A percentile compares a stretch with the other conserved stretches of the same genome.
These are phyloP conservation scores for Iberis pinnata DNA, from an alignment of 345 rosid genomes.

Conservation along the genomic window DNA sequence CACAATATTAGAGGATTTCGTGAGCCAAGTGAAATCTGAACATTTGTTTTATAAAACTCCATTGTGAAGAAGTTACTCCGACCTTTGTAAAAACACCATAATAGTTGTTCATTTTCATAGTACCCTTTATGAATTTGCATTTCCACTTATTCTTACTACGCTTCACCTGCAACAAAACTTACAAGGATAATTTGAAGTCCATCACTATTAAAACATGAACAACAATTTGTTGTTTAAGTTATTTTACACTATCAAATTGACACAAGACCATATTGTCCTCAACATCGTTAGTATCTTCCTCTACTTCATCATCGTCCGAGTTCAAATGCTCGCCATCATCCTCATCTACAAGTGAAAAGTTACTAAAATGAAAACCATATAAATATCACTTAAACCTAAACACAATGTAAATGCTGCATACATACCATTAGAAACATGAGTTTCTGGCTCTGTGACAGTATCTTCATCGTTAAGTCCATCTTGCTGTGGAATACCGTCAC, in stretches of 20 bases:
- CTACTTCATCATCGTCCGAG: constrained; percentile 10
- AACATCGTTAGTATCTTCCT: background rate
- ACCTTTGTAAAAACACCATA: constrained; percentile 7
- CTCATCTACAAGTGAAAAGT: constrained; percentile 8
- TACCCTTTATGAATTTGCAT: background rate
- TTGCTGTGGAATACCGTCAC: constrained; percentile 16
- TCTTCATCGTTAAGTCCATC: constrained; percentile 7
- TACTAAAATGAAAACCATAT: background rate
- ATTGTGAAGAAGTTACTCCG: background rate
- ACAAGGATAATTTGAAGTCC: background rate
- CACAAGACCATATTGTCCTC: constrained; percentile 7
- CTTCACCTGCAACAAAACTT: constrained; percentile 16
- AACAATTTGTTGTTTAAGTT: background rate
- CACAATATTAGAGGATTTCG: background rate
- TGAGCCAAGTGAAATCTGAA: background rate
- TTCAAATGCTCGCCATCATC: constrained; percentile 18
- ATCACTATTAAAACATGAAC: background rate
- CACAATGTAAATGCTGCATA: background rate
- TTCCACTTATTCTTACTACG: constrained; percentile 15
- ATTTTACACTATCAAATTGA: constrained; percentile 14
- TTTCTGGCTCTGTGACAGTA: background rate
- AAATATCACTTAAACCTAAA: background rate
- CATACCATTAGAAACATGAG: constrained; percentile 1
- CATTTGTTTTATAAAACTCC: background rate
- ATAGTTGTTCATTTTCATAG: constrained; percentile 16